Evolutionary conservation across 169 alveolate species (phyloP), one percentile per base, ranked within the genome.

Genomic region (Plasmodium ovale): DNA sequence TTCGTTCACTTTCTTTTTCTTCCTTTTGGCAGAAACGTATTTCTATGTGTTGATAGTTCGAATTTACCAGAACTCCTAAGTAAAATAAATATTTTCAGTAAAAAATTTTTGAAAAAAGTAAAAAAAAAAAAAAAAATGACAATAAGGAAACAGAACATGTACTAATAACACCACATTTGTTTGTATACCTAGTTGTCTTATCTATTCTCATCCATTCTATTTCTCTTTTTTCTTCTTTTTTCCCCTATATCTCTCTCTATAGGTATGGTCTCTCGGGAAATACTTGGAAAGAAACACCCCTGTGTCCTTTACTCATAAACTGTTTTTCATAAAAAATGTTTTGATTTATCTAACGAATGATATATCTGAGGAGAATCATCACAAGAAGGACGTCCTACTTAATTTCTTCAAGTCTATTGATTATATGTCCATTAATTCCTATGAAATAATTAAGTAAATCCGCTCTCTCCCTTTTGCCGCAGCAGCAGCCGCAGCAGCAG

Each of bases 41-140:
- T 82, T 82, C 12, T 82, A 33, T 82, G 72, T 35, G 74, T 82
- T 23, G 90, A 82, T 65, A 82, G 73, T 65, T 82, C 90, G 6
- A 82, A 82, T 67, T 82, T 82, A 39, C 90, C 90, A 10, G 90
- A 82, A 42, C 7, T 82, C 60, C 49, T 82, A 67, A 82, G 90
- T 58, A 82, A 82, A 67, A 65, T 82, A 82, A 82, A 82, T 49
- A 82, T 82, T 65, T 82, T 82, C 56, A 67, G 65, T 68, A 64
- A 53, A 3, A 82, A 51, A 29, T 82, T 82, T 65, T 64, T 82
- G 58, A 82, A 53, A 56, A 82, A 82, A 58, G 90, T 82, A 65
- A 82, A 51, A 31, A 82, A 65, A 33, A 65, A 49, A 79, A 64
- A 44, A 74, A 62, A 60, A 14, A 16, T 39, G 37, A 58, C 2